These are phyloP conservation scores for Podaxis sp. DNA, from an alignment of 768 basidiomycete genomes.

Conservation along the genomic window DNA sequence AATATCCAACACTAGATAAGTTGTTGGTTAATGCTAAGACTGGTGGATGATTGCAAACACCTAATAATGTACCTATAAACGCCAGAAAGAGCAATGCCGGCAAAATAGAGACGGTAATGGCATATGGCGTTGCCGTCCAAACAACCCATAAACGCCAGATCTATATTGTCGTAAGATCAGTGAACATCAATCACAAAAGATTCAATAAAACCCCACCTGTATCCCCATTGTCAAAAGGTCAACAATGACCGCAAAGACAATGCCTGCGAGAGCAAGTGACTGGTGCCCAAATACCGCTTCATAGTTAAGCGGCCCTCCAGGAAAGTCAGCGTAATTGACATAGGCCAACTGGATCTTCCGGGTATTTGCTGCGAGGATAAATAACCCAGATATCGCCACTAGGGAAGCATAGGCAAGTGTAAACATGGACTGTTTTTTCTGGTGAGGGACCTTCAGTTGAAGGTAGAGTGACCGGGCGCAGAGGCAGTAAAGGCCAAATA, in stretches of 20 bases:
- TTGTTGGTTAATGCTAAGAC: neutral
- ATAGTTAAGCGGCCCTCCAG: neutral
- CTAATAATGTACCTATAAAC: neutral
- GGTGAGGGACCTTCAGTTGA: neutral
- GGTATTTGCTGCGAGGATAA: neutral
- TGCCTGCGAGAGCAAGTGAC: neutral
- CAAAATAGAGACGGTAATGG: neutral
- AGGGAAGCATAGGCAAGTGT: neutral
- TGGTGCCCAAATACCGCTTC: neutral
- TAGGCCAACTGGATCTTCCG: neutral
- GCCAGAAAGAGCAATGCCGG: neutral
- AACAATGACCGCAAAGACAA: neutral
- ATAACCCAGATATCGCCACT: neutral
- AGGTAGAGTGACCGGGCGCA: neutral
- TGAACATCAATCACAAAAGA: neutral
- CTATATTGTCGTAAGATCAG: neutral
- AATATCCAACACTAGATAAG: neutral
- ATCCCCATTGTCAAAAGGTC: neutral
- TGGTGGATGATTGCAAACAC: neutral
- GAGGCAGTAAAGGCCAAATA: neutral
- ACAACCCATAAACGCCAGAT: constrained; percentile 2
- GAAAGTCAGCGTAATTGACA: neutral
- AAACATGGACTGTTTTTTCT: neutral
- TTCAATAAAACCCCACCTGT: neutral
- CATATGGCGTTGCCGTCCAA: neutral